Evolutionary conservation across 2,329 filamentous ascomycete species (phyloP).

Genomic region (Rhinocladiella mackenziei): DNA sequence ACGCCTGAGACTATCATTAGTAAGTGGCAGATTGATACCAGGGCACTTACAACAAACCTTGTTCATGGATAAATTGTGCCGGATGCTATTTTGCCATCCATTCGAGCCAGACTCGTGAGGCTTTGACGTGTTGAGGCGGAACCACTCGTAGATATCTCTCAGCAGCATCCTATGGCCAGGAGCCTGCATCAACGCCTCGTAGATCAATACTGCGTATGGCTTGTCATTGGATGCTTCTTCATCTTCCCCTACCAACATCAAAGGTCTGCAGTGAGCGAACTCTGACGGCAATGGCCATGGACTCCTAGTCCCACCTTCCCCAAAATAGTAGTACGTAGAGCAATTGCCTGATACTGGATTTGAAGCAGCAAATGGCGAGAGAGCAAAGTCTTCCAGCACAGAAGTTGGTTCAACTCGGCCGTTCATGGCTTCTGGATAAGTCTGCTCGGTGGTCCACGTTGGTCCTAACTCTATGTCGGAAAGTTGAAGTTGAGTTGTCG

Average conservation of each 20-base stretch:
- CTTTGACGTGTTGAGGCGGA: constrained; percentile 74
- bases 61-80: constrained; percentile 96
- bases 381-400: neutral
- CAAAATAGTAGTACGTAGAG: constrained; percentile 14
- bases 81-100: constrained; percentile 94
- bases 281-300: constrained; percentile 20
- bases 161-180: constrained; percentile 68
- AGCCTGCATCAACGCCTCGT: constrained; percentile 65
- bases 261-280: constrained; percentile 8
- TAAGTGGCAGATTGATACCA: neutral
- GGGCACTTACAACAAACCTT: constrained; percentile 55
- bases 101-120: constrained; percentile 56
- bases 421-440: constrained; percentile 7
- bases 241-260: constrained; percentile 14
- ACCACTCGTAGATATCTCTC: constrained; percentile 88
- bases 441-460: constrained; percentile 6
- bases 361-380: constrained; percentile 6
- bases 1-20: constrained; percentile 32
- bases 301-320: constrained; percentile 9
- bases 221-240: constrained; percentile 45
- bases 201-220: constrained; percentile 81
- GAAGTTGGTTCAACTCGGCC: neutral
- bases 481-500: constrained; percentile 13
- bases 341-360: constrained; percentile 5
- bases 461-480: constrained; percentile 14